Evolutionary conservation across 371 early-diverging fungal genomes (phyloP), one percentile per base, ranked within the genome.

Genomic region (Mortierella sp.): DNA sequence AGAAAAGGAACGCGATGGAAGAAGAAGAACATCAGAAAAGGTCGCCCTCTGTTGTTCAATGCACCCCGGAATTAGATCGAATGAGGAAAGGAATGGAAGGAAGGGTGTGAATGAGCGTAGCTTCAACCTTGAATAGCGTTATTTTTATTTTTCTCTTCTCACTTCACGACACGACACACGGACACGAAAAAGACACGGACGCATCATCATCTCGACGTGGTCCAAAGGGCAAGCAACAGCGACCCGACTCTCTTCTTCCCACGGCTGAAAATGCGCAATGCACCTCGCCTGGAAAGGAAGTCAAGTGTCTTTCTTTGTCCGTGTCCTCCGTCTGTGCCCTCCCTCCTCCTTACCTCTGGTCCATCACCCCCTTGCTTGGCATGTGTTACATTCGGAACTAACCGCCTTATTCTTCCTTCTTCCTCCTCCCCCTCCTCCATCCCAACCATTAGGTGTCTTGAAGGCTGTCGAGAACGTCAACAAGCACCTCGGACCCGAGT

Each of bases 381-480:
- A 68, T 68, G 65, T 65, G 68, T 68, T 38, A 68, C 63, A 18
- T 35, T 51, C 35, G 72, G 72, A 72, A 49, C 72, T 63, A 63
- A 63, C 63, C 63, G 63, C 63, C 63, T 63, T 63, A 14, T 63
- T 63, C 63, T 63, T 63, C 63, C 63, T 32, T 63, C 63, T 18
- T 35, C 27, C 14, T 35, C 35, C 56, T n/a, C 54, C 54, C 3
- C 24, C 21, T 24, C 54, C 6, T 54, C 54, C 16, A 16, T 54
- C 21, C 60, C 56, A 11, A 51, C 18, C 35, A 35, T 63, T 78
- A 96, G 96, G 96, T 90, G 99, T 99, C 80, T 87, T 92, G 78
- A 95, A 95, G 90, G 99, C 99, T 78, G 95, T 99, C 84, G 91
- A 93, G 79, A 97, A 98, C 89, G 98, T 99, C 88, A 97, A 97